A percentile compares a stretch with the other conserved stretches of the same genome.
Evolutionary conservation across 2,329 filamentous ascomycete genomes (phyloP).

Genomic region (Pseudodiploospora longispora): DNA sequence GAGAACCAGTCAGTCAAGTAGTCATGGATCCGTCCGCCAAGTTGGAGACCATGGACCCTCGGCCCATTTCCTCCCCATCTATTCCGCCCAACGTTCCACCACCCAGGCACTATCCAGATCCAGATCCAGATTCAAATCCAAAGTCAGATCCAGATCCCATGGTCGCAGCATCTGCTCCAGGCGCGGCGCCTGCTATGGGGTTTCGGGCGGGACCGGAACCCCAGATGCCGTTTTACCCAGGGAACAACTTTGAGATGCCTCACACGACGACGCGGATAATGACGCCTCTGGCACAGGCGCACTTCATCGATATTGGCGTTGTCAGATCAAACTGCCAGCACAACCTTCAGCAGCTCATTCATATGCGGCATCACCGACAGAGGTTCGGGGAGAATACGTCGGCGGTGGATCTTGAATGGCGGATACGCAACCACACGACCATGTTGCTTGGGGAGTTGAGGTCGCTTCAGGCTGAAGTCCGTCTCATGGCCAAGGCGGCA

Average conservation of each 20-base stretch:
- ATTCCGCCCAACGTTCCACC: constrained; percentile 10
- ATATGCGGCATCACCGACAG: constrained; percentile 22
- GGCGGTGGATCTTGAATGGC: constrained; percentile 32
- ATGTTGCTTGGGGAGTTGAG: constrained; percentile 37
- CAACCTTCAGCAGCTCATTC: constrained; percentile 27
- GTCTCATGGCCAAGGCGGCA: constrained; percentile 32
- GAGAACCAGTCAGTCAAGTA: neutral
- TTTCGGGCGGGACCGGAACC: constrained; percentile 13
- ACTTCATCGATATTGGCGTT: constrained; percentile 19
- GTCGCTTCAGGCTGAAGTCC: constrained; percentile 35
- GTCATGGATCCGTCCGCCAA: constrained; percentile 11
- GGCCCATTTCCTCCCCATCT: constrained; percentile 17
- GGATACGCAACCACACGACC: constrained; percentile 33
- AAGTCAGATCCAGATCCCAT: too few relatives aligned
- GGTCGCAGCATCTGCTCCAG: too few relatives aligned
- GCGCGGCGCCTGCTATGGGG: too few relatives aligned
- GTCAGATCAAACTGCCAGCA: constrained; percentile 27
- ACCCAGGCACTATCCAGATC: neutral
- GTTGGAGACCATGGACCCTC: constrained; percentile 19
- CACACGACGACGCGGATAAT: constrained; percentile 12
- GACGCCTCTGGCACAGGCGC: constrained; percentile 14
- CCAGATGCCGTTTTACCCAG: constrained; percentile 15
- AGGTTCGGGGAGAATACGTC: constrained; percentile 20
- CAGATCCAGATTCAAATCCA: too few relatives aligned
- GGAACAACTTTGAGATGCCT: constrained; percentile 12